Evolutionary conservation across 225 moss, liverwort and hornwort genomes (phyloP), one percentile per base, ranked within the genome.

Genomic region (Polytrichum commune): DNA sequence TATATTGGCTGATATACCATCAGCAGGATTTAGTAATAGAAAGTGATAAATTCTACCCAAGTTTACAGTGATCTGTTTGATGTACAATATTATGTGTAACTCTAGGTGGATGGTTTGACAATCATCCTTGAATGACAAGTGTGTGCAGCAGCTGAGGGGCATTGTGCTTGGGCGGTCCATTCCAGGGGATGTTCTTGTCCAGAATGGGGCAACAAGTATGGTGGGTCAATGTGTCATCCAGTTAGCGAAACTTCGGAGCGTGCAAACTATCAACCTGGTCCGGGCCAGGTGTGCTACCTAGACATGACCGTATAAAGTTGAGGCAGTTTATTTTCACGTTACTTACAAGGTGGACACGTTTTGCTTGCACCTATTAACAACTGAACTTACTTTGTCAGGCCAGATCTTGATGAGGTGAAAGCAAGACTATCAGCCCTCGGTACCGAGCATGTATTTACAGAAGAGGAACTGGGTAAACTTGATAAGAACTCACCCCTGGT

Each of bases 181-280:
- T 60, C 72, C 91, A 95, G 95, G 95, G 79, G 89, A 93, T 66
- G 78, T 82, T 63, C 72, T 95, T 53, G 90, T 95, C 73, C 95
- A 95, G 85, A 95, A 95, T 87, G 95, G 93, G 83, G 93, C 95
- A 77, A 95, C 95, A 16, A 93, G 95, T 69, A 86, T 95, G 86
- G 95, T 95, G 64, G 95, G 93, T 25, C 95, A 93, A 73, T 95
- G 95, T 69, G 86, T 91, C 65, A 93, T 95, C 75, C 95, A 95
- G 75, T 75, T 95, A 53, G 93, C 91, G 71, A 84, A 79, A 25
- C 80, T 72, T 67, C 69, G 66, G 66, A 85, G 85, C 62, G 18
- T 95, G 68, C 89, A 90, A 66, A 89, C 95, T 38, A 53, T 95
- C 57, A 95, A 95, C 81, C 82, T 95, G 64, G 57, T 95, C 74